Evolutionary conservation across 1,284 basidiomycete species (phyloP).

Genomic region (Sparassis latifolia): DNA sequence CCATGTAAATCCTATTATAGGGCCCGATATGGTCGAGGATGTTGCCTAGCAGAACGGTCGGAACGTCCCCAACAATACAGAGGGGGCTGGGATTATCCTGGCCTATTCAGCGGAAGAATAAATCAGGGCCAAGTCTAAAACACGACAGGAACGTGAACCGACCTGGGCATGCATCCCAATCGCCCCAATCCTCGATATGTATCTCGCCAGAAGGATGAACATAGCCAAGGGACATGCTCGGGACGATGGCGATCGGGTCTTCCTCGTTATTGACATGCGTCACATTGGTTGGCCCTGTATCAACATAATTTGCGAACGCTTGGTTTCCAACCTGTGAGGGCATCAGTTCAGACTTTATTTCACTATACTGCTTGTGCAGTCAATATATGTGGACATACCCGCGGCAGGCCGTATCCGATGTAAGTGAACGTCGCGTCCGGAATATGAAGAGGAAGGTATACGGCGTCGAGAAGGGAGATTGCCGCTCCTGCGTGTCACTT

Average conservation of each 20-base stretch:
- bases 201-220: slow-evolving; percentile 53
- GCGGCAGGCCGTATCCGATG: slow-evolving; percentile 46
- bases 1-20: slow-evolving; percentile 51
- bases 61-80: slow-evolving; percentile 53
- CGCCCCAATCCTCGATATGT: slow-evolving; percentile 42
- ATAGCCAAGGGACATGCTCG: slow-evolving; percentile 45
- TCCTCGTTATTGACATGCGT: slow-evolving; percentile 27
- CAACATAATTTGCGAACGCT: slow-evolving; percentile 49
- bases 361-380: no score
- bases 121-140: no score
- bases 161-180: slow-evolving; percentile 40
- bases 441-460: slow-evolving; percentile 41
- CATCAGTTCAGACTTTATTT: background rate
- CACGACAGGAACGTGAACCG: no score
- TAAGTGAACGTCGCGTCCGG: slow-evolving; percentile 32
- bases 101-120: slow-evolving; percentile 10
- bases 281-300: slow-evolving; percentile 36
- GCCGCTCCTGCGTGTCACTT: slow-evolving; percentile 30
- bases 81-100: slow-evolving; percentile 46
- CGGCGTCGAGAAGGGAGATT: slow-evolving; percentile 39
- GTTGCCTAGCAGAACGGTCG: slow-evolving; percentile 38
- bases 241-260: slow-evolving; percentile 28
- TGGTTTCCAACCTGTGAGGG: slow-evolving; percentile 49
- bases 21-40: slow-evolving; percentile 47
- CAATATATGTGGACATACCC: slow-evolving; percentile 23